Percentiles rank a stretch among this genome's conserved stretches.
These are phyloP conservation scores for Phytophthora fragariaefolia DNA, from an alignment of 352 stramenopile species.

Conservation along the genomic window DNA sequence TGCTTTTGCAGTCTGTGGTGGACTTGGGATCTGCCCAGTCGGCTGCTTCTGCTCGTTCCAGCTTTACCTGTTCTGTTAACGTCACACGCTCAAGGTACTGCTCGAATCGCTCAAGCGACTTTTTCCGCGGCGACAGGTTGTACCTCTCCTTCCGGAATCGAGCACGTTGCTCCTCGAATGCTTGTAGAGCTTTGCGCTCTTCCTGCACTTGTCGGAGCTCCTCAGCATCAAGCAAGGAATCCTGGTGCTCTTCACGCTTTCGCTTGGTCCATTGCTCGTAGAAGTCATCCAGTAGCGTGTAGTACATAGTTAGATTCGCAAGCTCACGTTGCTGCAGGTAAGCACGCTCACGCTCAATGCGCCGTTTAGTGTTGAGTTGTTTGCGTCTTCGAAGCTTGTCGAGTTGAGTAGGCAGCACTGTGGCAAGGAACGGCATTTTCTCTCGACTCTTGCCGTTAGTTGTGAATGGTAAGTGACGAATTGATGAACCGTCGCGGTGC, in stretches of 20 bases:
- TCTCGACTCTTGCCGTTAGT: conserved; percentile 71
- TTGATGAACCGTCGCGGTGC: conserved; percentile 21
- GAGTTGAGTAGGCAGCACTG: conserved; percentile 43
- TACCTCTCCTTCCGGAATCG: conserved; percentile 70
- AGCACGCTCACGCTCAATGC: conserved; percentile 43
- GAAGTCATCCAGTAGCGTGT: conserved; percentile 64
- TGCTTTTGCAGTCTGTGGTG: background rate
- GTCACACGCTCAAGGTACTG: conserved; percentile 62
- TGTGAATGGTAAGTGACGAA: conserved; percentile 54
- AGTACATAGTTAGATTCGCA: conserved; percentile 65
- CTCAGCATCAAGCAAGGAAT: conserved; percentile 37
- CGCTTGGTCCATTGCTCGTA: conserved; percentile 65
- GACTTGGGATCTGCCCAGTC: conserved; percentile 12
- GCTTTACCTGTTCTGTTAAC: conserved; percentile 48
- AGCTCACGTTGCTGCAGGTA: conserved; percentile 56
- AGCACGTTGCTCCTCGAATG: conserved; percentile 46
- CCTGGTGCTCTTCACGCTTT: conserved; percentile 45
- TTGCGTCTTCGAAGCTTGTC: conserved; percentile 44
- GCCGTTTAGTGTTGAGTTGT: conserved; percentile 47
- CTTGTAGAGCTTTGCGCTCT: conserved; percentile 43
- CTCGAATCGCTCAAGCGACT: conserved; percentile 54
- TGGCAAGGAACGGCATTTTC: conserved; percentile 66
- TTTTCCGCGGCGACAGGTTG: conserved; percentile 50
- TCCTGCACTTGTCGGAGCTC: conserved; percentile 37
- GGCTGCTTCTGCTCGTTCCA: conserved; percentile 48